Evolutionary conservation across 192 early-diverging fungal genomes (phyloP), one percentile per base, ranked within the genome.

Genomic region (Mortierella hygrophila): DNA sequence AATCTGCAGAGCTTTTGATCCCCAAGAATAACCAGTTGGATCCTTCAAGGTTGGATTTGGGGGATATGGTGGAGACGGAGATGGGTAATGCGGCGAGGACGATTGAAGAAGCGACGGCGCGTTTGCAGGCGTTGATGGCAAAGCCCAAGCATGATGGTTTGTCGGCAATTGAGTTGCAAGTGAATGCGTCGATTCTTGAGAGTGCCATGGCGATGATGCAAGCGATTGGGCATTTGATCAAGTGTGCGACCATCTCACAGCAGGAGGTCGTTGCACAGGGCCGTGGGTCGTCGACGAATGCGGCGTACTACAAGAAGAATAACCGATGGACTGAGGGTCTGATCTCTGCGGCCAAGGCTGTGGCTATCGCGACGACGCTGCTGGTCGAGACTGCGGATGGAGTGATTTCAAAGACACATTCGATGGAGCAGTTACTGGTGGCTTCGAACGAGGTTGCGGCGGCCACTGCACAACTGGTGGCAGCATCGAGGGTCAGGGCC

Each of bases 281-380:
- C 38, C 93, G 95, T 46, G 97, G 96, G 4, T 85, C 92, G 0
- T 93, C 92, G 70, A 92, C 95, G 8, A 94, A 92, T 72, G 93
- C 93, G 3, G 96, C 95, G 0, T 98, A 98, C 87, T 99, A 99
- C 93, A 98, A 98, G 88, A 99, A 99, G 91, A 96, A 99, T 90
- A 98, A 99, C 92, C 95, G 97, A 72, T 99, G 98, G 98, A 99
- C 97, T 7, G 98, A 99, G 85, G 98, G 98, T 29, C 92, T 99
- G n/a, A 97, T 99, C 69, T 96, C 96, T 8, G 98, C 98, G 1
- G 98, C 98, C 13, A 96, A 98, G 87, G 92, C 97, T 0, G 97
- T 99, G 9, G 97, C 98, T 0, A 46, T 95, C 8, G 97, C 97
- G 21, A 99, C 98, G 7, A 97, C 94, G 38, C 90, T 94, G 60